Evolutionary conservation across 345 rosid genomes (phyloP), one percentile per base, ranked within the genome.

Genomic region (Gossypium thurberi): DNA sequence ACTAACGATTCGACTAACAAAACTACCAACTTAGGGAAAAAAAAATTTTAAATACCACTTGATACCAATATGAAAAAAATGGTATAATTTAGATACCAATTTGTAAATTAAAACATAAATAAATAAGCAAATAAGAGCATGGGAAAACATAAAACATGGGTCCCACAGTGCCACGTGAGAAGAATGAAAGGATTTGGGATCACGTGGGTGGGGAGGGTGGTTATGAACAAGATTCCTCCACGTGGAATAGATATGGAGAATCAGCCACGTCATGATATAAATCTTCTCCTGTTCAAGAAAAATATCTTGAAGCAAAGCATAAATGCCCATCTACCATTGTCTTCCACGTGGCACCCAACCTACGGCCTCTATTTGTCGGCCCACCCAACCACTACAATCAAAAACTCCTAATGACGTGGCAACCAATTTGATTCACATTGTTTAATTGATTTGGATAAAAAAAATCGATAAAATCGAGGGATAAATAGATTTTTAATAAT

Each of bases 161-260:
- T 64, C 68, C 9, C 50, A 64, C 8, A 0, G 10, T 64, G 68
- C 68, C 50, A 64, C 26, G 0, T 40, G 14, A 23, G 13, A 20
- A 0, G 25, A 55, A 18, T 55, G 59, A 11, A 42, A 42, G 10
- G 48, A 10, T 44, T 20, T 20, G 55, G 23, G 6, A 21, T 81
- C 94, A 89, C 87, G 85, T 84, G 90, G 87, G 50, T 64, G 3
- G 4, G 2, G 10, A 44, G 14, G 8, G 58, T 57, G 60, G 0
- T 43, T 70, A 33, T 78, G 91, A 86, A 78, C 79, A 61, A 15
- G 75, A 85, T 71, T 78, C 55, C 28, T 81, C 91, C 97, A 91
- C 79, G 85, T 83, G 59, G 81, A 88, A 83, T 17, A 0, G 43
- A 64, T 26, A 14, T 25, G 33, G 44, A 23, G 83, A 77, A 80